Evolutionary conservation across 306 rosid species (phyloP).

Genomic region (Vicia sativa): DNA sequence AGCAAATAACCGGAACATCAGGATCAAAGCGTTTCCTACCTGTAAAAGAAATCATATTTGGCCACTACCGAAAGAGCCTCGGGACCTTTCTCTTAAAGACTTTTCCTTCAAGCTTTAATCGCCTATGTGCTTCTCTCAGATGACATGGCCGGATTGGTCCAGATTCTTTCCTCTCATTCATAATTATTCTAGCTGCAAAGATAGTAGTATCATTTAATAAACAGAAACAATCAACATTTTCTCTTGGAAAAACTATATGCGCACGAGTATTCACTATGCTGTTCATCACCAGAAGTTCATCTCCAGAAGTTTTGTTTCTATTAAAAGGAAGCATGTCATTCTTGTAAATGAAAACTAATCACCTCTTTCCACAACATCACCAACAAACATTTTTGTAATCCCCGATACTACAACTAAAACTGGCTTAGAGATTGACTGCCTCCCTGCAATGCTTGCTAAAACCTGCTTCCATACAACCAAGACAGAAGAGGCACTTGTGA

Average conservation of each 20-base stretch:
- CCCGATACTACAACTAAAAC: constrained; percentile 85
- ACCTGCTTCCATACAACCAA: constrained; percentile 52
- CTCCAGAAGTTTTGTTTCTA: constrained; percentile 4
- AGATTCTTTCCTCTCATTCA: constrained; percentile 84
- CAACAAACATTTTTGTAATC: constrained; percentile 89
- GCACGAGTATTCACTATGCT: neutral
- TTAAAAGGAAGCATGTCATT: constrained; percentile 17
- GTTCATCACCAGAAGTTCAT: neutral
- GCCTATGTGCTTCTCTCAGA: constrained; percentile 82
- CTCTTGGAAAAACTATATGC: neutral
- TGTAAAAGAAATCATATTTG: neutral
- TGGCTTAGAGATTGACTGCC: constrained; percentile 77
- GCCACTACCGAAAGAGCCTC: constrained; percentile 71
- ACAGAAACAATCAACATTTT: neutral
- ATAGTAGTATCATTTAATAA: neutral
- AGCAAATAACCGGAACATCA: neutral
- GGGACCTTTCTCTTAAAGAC: constrained; percentile 73
- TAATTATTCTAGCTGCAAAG: constrained; percentile 72
- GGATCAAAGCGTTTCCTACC: neutral
- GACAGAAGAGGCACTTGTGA: constrained; percentile 21
- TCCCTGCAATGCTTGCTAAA: constrained; percentile 78
- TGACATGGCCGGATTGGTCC: constrained; percentile 96
- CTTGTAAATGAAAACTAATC: constrained; percentile 26
- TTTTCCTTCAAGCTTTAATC: constrained; percentile 89
- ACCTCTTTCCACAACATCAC: constrained; percentile 93